Base-by-base conservation (phyloP, 306 rosid genomes). In the Prunus kanzakura region DNA sequence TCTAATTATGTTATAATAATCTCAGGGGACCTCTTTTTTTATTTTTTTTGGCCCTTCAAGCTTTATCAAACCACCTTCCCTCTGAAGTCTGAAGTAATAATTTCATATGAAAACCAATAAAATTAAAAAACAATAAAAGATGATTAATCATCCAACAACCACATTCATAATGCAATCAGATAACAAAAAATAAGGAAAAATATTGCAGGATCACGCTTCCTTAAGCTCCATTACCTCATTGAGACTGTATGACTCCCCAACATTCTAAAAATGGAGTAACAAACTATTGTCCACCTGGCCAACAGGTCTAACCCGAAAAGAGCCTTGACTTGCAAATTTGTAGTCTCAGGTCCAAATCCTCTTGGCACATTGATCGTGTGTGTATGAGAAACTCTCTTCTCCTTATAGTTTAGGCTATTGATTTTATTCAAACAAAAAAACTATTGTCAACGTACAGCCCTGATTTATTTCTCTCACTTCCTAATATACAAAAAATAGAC, bases 341-440 rank as follows among this genome's bases (percentile, higher is more conserved):
- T 4, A 1, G 1, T 30, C 35, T 30, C 0, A 30, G 6, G 41
- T 35, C 1, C 1, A 0, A 38, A 38, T 1, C 0, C 2, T 0
- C 0, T 1, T 38, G 9, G 43, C 0, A 1, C 9, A 1, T 38
- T 38, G 9, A 7, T 38, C 1, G 8, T 38, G 43, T 32, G 35
- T 38, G 2, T 38, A 2, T 6, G 43, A 38, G 9, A 6, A 38
- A 35, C 0, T 0, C 0, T 0, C 9, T 0, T 38, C 9, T 38
- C 9, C 9, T 35, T 35, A 0, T 38, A 6, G 9, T 38, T 38
- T 38, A 1, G 0, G 7, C 9, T 38, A 6, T 35, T 0, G 1
- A 6, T 38, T 38, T 38, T 38, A 35, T 35, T 35, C 38, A 32
- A 0, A 6, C 1, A 32, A 1, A 35, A 38, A 38, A 1, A 1